Evolutionary conservation across 164 flowering plant genomes (phyloP).

Genomic region (Taxillus chinensis): DNA sequence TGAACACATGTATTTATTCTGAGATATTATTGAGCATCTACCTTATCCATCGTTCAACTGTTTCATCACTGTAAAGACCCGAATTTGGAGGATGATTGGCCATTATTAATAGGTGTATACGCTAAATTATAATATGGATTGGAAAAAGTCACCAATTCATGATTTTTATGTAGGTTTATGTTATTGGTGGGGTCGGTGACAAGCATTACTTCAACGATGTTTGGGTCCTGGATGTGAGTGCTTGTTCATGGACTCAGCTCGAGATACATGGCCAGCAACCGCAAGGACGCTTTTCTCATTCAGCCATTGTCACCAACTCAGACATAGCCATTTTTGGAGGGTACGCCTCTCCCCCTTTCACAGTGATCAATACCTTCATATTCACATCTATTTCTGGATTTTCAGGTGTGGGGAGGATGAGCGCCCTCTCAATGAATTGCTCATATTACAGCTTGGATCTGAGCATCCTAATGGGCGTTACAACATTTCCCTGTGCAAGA

Average conservation of each 20-base stretch:
- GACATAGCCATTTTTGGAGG: slow-evolving; percentile 88
- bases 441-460: slow-evolving; percentile 61
- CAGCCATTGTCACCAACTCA: slow-evolving; percentile 52
- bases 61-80: no score
- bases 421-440: slow-evolving; percentile 72
- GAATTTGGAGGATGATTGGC: no score
- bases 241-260: slow-evolving; percentile 63
- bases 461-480: slow-evolving; percentile 52
- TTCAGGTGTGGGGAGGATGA: slow-evolving; percentile 94
- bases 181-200: slow-evolving; percentile 92
- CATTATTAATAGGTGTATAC: no score
- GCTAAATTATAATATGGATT: no score
- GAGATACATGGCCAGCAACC: slow-evolving; percentile 60
- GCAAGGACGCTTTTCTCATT: slow-evolving; percentile 93
- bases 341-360: slow-evolving; percentile 23
- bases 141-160: not conserved
- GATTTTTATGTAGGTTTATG: slow-evolving; percentile 45
- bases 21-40: no score
- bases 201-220: slow-evolving; percentile 77
- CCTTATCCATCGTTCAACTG: no score
- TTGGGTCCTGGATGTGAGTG: slow-evolving; percentile 61
- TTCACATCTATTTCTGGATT: not conserved
- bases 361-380: not conserved
- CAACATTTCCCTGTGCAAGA: slow-evolving; percentile 54
- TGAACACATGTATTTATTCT: no score